Evolutionary conservation across 1,284 basidiomycete species (phyloP), one percentile per base, ranked within the genome.

Genomic region (Microbotryum scabiosae): DNA sequence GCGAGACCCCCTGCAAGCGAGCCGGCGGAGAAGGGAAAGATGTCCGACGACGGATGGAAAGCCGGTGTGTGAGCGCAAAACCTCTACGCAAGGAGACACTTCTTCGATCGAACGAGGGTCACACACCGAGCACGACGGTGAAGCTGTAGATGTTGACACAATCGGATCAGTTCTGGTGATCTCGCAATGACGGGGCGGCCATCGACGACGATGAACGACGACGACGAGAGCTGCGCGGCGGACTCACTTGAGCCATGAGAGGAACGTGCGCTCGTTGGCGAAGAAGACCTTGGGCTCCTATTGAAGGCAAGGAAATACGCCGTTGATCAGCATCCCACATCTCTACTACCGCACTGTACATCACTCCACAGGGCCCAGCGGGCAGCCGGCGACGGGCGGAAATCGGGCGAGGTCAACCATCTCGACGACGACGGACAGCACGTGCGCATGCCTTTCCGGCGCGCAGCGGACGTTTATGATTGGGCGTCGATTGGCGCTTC

Each of bases 201-300:
- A 41, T 12, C 36, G 36, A 41, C 36, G 36, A 12, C 36, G 36
- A 41, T 2, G 36, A 41, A 12, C 36, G 2, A 5, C 36, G 14
- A 41, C 36, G n/a, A n/a, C n/a, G n/a, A n/a, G n/a, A n/a, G n/a
- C n/a, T n/a, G n/a, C n/a, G n/a, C n/a, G 36, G 36, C 30, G 30
- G 36, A 41, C 36, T 41, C 36, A 72, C 59, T 72, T 72, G 51
- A 73, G 66, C 92, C 92, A 96, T 82, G 90, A 93, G 52, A 97
- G 80, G 77, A 96, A 97, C 4, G 92, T 94, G 61, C 79, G 77
- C 69, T 69, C 69, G 75, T 96, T 96, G 52, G 93, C 93, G 73
- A 96, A 97, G 65, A 90, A 90, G 61, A 92, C 71, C 57, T 73
- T 68, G 48, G 66, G 66, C 47, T 66, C 66, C 63, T 65, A 51